These are phyloP conservation scores for Phytophthora multivora DNA, from an alignment of 352 stramenopile genomes.

Conservation along the genomic window DNA sequence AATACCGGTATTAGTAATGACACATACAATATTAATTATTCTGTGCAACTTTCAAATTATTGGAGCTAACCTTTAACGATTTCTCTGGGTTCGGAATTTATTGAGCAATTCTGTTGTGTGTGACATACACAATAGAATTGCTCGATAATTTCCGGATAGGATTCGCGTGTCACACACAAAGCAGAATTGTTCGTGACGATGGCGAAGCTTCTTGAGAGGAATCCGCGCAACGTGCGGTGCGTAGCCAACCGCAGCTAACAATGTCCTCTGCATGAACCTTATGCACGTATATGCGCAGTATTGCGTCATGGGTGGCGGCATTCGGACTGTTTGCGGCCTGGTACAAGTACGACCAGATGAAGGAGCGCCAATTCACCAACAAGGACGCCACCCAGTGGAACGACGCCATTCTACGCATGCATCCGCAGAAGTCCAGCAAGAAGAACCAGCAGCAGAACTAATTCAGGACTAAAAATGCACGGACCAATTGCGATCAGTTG, in stretches of 20 bases:
- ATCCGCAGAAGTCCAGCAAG: slow-evolving; percentile 32
- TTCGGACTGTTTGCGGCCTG: slow-evolving; percentile 42
- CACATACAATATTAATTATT: no score
- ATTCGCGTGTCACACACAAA: no score
- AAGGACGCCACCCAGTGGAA: slow-evolving; percentile 59
- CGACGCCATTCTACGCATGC: slow-evolving; percentile 55
- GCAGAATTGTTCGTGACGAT: slow-evolving; percentile 3
- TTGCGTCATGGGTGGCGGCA: slow-evolving; percentile 59
- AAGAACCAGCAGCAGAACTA: slow-evolving; percentile 18
- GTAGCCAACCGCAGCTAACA: neutral
- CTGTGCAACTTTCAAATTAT: no score
- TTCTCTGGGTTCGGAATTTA: no score
- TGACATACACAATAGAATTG: no score
- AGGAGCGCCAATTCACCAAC: slow-evolving; percentile 58
- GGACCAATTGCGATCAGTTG: neutral
- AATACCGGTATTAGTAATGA: no score
- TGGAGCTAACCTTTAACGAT: no score
- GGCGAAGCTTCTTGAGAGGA: slow-evolving; percentile 46
- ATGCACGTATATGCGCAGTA: slow-evolving; percentile 31
- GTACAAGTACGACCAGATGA: slow-evolving; percentile 67
- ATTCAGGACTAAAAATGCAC: neutral
- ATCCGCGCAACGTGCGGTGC: slow-evolving; percentile 49
- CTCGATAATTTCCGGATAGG: no score
- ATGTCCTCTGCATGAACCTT: neutral
- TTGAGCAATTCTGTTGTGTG: no score